Base-by-base conservation (phyloP, 2,329 filamentous ascomycete genomes). In the Aureobasidium sp. region DNA sequence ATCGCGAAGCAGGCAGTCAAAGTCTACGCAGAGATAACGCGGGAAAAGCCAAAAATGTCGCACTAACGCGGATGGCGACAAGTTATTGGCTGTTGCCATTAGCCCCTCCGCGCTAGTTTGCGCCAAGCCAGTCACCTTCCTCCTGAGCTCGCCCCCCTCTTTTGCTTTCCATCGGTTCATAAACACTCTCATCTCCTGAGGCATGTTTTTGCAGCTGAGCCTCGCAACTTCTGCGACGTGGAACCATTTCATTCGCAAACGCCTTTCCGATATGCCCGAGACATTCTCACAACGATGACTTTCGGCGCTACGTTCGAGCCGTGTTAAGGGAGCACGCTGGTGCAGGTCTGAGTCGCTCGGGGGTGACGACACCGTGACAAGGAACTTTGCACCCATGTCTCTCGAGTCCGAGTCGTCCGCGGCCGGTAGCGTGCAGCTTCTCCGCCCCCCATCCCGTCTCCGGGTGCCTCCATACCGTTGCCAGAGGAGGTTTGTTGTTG, bases 21-120 rank as follows among this genome's bases (percentile, higher is more conserved):
- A 57, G 53, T 46, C 53, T 57, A 57, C 51, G 53, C 53, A 57
- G 53, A 57, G 53, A 57, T 57, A 57, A 57, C 53, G 40, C 53
- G 40, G n/a, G 29, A 46, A 42, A 57, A 45, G 53, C 31, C 29
- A 46, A 46, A 46, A 46, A 19, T 57, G 53, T 57, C 53, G 53
- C 53, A 57, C 53, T 35, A 55, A 33, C 33, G 15, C 31, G 25
- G 27, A 29, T 57, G 19, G 27, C 13, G n/a, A 9, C 53, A 25
- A 17, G 7, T 46, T 57, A 57, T 57, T 57, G 53, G 53, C 53
- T 57, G 53, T 57, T 57, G 53, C 2, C 17, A 13, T 29, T 42
- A 54, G 23, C 23, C 3, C 21, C 38, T 45, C 15, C 35, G 29
- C 40, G 53, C 40, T 57, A 57, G 33, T 25, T 23, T 13, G 25